Base-by-base conservation (phyloP, 495 filamentous ascomycete species). In the Tuber aestivum region DNA sequence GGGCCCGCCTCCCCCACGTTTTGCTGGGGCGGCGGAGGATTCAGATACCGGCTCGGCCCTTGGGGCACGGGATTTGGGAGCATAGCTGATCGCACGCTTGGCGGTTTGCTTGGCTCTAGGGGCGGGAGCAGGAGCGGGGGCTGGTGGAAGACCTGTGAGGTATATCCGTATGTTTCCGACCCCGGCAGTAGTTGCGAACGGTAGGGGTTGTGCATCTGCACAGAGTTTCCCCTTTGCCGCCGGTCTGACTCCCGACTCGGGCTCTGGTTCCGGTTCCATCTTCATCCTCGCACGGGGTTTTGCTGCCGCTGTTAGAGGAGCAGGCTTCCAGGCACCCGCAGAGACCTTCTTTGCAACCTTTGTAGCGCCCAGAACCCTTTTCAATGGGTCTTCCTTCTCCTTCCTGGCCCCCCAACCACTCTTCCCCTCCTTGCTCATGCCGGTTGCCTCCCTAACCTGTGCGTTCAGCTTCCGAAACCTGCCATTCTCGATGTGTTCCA, bases 391-490 rank as follows among this genome's bases (percentile, higher is more conserved):
- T 40, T 76, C 73, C n/a, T 48, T 38, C 0, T 6, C 65, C 41
- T 50, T 74, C 69, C 72, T 78, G 37, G 27, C 77, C 10, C 56
- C 56, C 0, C 56, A n/a, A 65, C 27, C 27, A 35, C 56, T 27
- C n/a, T 7, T 32, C n/a, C 44, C 38, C 45, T 44, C 35, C 23
- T 70, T 38, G n/a, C 38, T 37, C 27, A 16, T 23, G 32, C 16
- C 48, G 18, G 56, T 72, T 20, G 69, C 72, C 1, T 79, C 78
- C 72, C 78, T 72, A 21, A 79, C 77, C 72, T 79, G 72, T 4
- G 78, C 78, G 23, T 79, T 79, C 8, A 79, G 41, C 45, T 79
- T 79, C 42, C 78, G 38, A 70, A 79, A 79, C 42, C 61, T 74
- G 18, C 78, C 78, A 35, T 65, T 79, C 72, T 79, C 72, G 45